phyloP scores from a whole-genome alignment of 208 protist species.

The Trichomonas vaginalis region DNA sequence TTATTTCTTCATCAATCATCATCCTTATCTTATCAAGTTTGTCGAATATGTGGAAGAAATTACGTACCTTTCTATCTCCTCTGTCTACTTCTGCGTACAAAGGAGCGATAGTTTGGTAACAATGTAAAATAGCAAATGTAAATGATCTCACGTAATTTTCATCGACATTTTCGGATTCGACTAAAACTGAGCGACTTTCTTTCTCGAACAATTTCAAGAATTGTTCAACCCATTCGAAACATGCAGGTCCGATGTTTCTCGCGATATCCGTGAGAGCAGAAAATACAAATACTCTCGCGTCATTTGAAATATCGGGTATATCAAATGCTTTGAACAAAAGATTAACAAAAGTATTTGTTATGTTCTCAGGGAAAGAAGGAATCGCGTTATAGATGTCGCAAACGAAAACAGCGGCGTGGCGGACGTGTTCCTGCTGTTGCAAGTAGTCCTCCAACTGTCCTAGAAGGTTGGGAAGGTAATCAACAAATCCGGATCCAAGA shows the following conservation, averaged over 20 bases:
- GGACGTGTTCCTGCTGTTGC: neutral
- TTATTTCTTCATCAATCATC: neutral
- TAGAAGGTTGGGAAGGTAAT: neutral
- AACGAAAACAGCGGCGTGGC: neutral
- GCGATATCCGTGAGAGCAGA: neutral
- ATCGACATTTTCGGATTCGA: neutral
- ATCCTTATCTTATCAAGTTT: neutral
- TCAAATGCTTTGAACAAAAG: neutral
- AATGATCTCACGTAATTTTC: neutral
- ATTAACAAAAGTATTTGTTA: neutral
- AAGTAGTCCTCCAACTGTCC: neutral
- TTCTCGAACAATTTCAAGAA: neutral
- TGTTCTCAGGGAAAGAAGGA: neutral
- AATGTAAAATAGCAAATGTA: neutral
- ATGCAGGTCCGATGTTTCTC: neutral
- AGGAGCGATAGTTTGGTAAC: neutral
- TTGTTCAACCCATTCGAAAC: neutral
- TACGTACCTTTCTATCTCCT: neutral
- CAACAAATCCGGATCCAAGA: neutral
- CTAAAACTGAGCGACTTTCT: neutral
- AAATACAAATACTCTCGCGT: neutral
- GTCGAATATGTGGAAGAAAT: neutral
- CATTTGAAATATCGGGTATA: neutral
- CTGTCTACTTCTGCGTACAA: neutral
- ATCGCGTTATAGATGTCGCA: neutral